phyloP scores from a whole-genome alignment of 257 asterid genomes.

The Ballota nigra region DNA sequence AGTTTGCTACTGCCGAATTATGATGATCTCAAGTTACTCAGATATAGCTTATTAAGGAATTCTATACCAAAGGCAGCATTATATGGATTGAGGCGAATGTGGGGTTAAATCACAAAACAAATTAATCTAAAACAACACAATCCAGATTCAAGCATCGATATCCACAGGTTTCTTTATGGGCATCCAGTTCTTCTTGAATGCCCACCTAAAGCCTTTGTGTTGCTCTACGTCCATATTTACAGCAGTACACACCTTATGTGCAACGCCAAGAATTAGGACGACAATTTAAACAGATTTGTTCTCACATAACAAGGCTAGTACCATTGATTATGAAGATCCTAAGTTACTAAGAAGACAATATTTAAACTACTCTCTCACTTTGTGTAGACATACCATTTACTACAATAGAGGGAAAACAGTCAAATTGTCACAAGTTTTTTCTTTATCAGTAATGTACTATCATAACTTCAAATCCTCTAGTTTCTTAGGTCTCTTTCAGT shows the following conservation, averaged over 20 bases:
- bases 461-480: background rate
- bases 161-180: conserved; percentile 63
- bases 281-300: background rate
- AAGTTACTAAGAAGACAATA: background rate
- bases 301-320: conserved; percentile 10
- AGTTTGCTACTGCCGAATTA: background rate
- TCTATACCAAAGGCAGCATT: background rate
- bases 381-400: background rate
- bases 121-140: background rate
- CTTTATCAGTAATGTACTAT: conserved; percentile 2
- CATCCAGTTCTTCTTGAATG: conserved; percentile 40
- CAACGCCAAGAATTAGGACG: conserved; percentile 89
- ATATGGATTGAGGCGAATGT: background rate
- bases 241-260: conserved; percentile 64
- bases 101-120: background rate
- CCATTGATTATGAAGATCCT: background rate
- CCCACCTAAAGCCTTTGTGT: conserved; percentile 69
- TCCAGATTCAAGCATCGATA: conserved; percentile 24
- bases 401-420: background rate
- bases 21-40: background rate
- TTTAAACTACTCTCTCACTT: background rate
- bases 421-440: background rate
- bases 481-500: background rate
- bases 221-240: conserved; percentile 77
- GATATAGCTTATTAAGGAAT: background rate